These are phyloP conservation scores for Insectozyma bohioensis DNA, from an alignment of 1,139 yeast species.

Conservation along the genomic window DNA sequence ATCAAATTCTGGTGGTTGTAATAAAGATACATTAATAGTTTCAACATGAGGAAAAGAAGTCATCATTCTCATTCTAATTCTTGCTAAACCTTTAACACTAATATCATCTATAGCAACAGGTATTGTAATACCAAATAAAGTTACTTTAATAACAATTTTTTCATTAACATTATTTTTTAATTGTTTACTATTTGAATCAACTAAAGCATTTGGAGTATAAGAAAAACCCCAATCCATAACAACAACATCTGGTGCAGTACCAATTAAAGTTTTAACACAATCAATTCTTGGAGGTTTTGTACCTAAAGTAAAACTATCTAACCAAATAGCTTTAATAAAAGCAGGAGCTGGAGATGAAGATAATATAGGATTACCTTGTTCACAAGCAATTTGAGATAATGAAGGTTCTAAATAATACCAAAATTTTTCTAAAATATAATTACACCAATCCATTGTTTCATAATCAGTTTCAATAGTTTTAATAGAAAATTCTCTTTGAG, in stretches of 20 bases:
- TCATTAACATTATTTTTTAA: slow-evolving; percentile 81
- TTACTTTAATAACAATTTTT: slow-evolving; percentile 65
- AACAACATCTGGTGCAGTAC: slow-evolving; percentile 86
- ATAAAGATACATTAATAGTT: slow-evolving; percentile 78
- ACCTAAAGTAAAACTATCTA: slow-evolving; percentile 87
- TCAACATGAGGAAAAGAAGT: slow-evolving; percentile 88
- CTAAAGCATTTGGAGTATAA: slow-evolving; percentile 84
- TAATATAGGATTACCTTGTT: slow-evolving; percentile 78
- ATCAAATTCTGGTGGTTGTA: slow-evolving; percentile 87
- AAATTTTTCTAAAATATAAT: slow-evolving; percentile 80
- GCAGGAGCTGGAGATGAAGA: slow-evolving; percentile 80
- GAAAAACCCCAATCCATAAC: slow-evolving; percentile 96
- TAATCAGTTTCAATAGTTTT: slow-evolving; percentile 80
- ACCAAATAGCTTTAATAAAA: slow-evolving; percentile 77
- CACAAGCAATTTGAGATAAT: slow-evolving; percentile 81
- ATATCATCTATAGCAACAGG: slow-evolving; percentile 65
- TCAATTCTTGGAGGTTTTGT: slow-evolving; percentile 95
- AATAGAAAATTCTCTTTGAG: slow-evolving; percentile 83
- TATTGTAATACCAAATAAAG: slow-evolving; percentile 63
- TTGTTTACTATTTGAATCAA: slow-evolving; percentile 83
- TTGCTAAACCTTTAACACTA: slow-evolving; percentile 63
- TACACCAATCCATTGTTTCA: slow-evolving; percentile 95
- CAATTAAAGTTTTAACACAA: slow-evolving; percentile 80
- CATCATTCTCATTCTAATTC: slow-evolving; percentile 88
- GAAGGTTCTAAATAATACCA: slow-evolving; percentile 92